These are phyloP conservation scores for Fomitopsis betulina DNA, from an alignment of 1,284 basidiomycete genomes.

Conservation along the genomic window DNA sequence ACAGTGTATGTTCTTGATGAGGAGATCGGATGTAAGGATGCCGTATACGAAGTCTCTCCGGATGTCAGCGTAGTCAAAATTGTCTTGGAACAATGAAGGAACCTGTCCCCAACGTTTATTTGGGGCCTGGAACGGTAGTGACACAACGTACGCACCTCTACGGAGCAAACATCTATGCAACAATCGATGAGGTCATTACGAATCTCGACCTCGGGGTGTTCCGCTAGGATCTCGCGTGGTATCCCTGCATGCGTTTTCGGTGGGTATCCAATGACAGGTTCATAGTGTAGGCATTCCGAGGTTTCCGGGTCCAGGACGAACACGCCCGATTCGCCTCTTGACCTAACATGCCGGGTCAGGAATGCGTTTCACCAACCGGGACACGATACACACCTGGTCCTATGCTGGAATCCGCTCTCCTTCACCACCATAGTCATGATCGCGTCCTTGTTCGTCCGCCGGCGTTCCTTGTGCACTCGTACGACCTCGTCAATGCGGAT, in stretches of 20 bases:
- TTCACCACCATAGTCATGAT: slow-evolving; percentile 97
- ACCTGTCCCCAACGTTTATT: slow-evolving; percentile 45
- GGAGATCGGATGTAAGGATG: slow-evolving; percentile 91
- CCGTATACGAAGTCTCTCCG: slow-evolving; percentile 94
- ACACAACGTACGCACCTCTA: slow-evolving; percentile 49
- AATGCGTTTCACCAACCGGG: slow-evolving; percentile 12
- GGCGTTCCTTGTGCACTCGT: slow-evolving; percentile 82
- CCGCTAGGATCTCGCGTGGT: slow-evolving; percentile 64
- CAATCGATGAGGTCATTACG: slow-evolving; percentile 88
- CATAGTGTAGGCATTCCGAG: slow-evolving; percentile 76
- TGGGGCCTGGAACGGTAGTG: background rate
- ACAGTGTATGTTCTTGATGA: slow-evolving; percentile 93
- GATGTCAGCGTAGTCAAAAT: slow-evolving; percentile 96
- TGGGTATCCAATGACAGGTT: slow-evolving; percentile 65
- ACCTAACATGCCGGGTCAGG: slow-evolving; percentile 35
- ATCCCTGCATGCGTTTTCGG: slow-evolving; percentile 53
- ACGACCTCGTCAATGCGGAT: slow-evolving; percentile 89
- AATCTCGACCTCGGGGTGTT: slow-evolving; percentile 75
- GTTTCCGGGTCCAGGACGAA: slow-evolving; percentile 75
- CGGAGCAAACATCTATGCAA: slow-evolving; percentile 89
- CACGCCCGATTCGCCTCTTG: slow-evolving; percentile 64
- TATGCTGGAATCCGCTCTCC: slow-evolving; percentile 65
- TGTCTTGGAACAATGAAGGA: slow-evolving; percentile 96
- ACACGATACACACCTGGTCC: slow-evolving; percentile 59
- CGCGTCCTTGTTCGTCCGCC: slow-evolving; percentile 84